These are phyloP conservation scores for Trametes gibbosa DNA, from an alignment of 768 basidiomycete genomes.

Conservation along the genomic window DNA sequence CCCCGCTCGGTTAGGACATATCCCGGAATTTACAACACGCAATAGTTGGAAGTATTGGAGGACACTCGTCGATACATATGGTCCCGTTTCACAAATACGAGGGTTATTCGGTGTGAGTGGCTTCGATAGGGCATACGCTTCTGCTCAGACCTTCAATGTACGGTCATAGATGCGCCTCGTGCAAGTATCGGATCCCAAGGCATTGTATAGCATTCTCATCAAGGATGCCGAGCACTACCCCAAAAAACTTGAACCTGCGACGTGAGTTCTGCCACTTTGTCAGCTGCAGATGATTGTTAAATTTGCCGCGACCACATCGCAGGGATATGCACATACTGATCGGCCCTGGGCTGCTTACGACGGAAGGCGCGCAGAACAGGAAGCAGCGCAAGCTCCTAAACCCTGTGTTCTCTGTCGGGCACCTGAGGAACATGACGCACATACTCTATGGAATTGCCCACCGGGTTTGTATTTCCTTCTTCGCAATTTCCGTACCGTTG, in stretches of 20 bases:
- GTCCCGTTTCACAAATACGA: conserved; percentile 42
- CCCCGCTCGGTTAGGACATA: neutral
- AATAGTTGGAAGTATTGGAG: neutral
- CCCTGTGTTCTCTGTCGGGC: conserved; percentile 23
- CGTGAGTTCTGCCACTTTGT: neutral
- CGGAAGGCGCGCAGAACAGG: conserved; percentile 16
- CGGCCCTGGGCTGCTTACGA: conserved; percentile 17
- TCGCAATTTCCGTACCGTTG: no score
- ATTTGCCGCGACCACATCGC: neutral
- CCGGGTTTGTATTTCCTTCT: neutral
- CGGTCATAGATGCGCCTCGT: conserved; percentile 43
- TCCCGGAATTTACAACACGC: neutral
- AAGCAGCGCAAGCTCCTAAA: conserved; percentile 23
- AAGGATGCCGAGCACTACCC: conserved; percentile 45
- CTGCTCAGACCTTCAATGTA: no score
- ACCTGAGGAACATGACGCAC: conserved; percentile 23
- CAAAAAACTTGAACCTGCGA: neutral
- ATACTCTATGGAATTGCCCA: conserved; percentile 20
- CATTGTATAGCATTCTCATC: conserved; percentile 45
- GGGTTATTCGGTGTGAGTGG: conserved; percentile 43
- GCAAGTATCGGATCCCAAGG: conserved; percentile 46
- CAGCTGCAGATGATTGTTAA: no score
- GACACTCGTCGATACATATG: conserved; percentile 29
- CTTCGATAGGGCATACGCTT: no score
- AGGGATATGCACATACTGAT: conserved; percentile 5